Conservation (phyloP, 441 rosid genomes). For the Lepidium campestre region DNA sequence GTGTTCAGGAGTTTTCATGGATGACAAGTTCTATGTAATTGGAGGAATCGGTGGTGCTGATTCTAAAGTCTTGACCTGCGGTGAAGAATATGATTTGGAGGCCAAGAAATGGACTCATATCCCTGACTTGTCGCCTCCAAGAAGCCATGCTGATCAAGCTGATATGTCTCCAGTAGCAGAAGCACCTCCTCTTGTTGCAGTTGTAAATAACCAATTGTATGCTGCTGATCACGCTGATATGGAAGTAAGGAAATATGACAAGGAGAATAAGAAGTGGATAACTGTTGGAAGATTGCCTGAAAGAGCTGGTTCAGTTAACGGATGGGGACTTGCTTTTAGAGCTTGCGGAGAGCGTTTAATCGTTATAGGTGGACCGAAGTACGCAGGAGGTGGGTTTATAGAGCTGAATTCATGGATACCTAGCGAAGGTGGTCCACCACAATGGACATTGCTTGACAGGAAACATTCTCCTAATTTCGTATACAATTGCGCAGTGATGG, state of each 20-base stretch:
- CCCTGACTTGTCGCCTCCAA: constrained; percentile 77
- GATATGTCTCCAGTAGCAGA: constrained; percentile 64
- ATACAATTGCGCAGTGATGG: constrained; percentile 98
- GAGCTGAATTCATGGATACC: constrained; percentile 94
- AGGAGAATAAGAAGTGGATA: constrained; percentile 51
- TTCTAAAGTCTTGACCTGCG: constrained; percentile 57
- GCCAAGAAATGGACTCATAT: constrained; percentile 70
- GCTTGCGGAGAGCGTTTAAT: constrained; percentile 86
- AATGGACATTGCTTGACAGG: constrained; percentile 63
- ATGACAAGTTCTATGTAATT: constrained; percentile 75
- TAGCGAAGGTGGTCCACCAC: constrained; percentile 58
- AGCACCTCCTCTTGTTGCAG: constrained; percentile 93
- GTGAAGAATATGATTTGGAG: constrained; percentile 78
- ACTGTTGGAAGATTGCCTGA: constrained; percentile 79
- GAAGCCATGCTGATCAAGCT: constrained; percentile 38
- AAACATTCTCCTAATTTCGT: constrained; percentile 81
- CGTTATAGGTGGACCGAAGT: constrained; percentile 86
- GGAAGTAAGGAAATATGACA: constrained; percentile 75
- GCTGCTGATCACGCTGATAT: constrained; percentile 82
- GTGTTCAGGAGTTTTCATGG: constrained; percentile 94
- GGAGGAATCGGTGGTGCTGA: constrained; percentile 74
- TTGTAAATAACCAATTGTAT: constrained; percentile 72
- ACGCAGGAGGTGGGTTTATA: constrained; percentile 65
- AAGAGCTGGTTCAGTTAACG: constrained; percentile 83
- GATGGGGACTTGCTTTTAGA: constrained; percentile 97